Conservation (phyloP, 306 rosid genomes). For the Castanea mollissima region DNA sequence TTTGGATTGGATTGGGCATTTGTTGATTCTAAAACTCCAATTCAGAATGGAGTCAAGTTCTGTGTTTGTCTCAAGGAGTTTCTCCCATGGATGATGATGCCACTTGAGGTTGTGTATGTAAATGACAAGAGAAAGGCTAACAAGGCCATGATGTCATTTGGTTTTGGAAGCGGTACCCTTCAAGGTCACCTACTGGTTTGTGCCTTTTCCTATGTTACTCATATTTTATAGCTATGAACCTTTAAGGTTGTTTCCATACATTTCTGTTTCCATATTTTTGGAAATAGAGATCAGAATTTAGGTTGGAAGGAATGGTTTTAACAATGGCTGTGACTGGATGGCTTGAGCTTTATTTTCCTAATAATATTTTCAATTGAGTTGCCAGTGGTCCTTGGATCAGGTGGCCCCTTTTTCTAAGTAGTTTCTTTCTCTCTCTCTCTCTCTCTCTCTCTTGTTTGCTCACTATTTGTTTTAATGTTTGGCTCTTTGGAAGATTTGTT, state of each 20-base stretch:
- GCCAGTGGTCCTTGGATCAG: not conserved
- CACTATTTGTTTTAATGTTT: not conserved
- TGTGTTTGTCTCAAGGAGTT: conserved; percentile 89
- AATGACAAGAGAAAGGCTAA: conserved; percentile 45
- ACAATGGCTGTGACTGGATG: too few species aligned
- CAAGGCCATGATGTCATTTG: conserved; percentile 47
- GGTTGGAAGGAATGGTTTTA: not conserved
- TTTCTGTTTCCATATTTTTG: not conserved
- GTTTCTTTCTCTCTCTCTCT: not conserved
- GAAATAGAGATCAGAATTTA: not conserved
- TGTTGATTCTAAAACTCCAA: conserved; percentile 77
- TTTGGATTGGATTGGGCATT: conserved; percentile 89
- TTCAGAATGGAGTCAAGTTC: conserved; percentile 64
- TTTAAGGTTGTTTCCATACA: not conserved
- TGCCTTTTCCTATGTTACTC: conserved; percentile 14
- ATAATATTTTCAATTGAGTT: not conserved
- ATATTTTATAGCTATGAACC: not conserved
- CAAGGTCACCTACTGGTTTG: conserved; percentile 90
- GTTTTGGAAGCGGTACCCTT: conserved; percentile 92
- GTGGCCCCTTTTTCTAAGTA: not conserved
- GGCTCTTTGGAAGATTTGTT: not conserved
- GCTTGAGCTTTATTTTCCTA: too few species aligned
- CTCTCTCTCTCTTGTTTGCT: not conserved
- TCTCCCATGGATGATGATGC: conserved; percentile 92
- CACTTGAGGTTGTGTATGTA: conserved; percentile 85